A percentile compares a stretch with the other conserved stretches of the same genome.
phyloP scores from a whole-genome alignment of 129 eudicot species.

The Glebionis coronaria region DNA sequence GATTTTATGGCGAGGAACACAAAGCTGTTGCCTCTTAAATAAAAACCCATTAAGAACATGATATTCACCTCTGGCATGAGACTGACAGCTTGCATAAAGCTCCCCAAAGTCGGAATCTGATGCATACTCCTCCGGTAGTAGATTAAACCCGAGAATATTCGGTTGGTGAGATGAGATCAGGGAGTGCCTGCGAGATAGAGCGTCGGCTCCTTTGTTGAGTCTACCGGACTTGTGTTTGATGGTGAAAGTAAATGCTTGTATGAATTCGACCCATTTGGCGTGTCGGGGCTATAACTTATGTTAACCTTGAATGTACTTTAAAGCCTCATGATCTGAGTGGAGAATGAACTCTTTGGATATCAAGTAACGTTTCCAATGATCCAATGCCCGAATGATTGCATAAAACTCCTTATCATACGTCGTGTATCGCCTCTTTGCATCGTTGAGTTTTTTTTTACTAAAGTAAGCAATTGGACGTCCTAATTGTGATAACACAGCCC shows the following conservation, averaged over 20 bases:
- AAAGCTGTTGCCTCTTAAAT: not conserved
- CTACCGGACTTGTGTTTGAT: not conserved
- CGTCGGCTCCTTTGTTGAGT: not conserved
- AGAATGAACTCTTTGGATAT: not conserved
- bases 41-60: too few relatives aligned
- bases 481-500: not conserved
- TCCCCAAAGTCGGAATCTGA: too few relatives aligned
- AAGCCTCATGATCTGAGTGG: not conserved
- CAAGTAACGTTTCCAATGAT: not conserved
- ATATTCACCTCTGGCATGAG: not conserved
- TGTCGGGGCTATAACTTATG: too few relatives aligned
- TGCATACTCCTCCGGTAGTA: too few relatives aligned
- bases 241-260: too few relatives aligned
- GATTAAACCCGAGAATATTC: too few relatives aligned
- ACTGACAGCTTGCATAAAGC: not conserved
- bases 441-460: not conserved
- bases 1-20: not conserved
- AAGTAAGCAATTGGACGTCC: not conserved
- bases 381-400: too few relatives aligned
- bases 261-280: too few relatives aligned
- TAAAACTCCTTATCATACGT: too few relatives aligned
- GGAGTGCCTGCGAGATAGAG: too few relatives aligned
- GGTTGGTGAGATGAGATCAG: too few relatives aligned
- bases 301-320: too few relatives aligned
- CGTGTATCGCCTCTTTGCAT: not conserved